Conservation (phyloP, 768 basidiomycete species). For the Chlorophyllum brunneum region DNA sequence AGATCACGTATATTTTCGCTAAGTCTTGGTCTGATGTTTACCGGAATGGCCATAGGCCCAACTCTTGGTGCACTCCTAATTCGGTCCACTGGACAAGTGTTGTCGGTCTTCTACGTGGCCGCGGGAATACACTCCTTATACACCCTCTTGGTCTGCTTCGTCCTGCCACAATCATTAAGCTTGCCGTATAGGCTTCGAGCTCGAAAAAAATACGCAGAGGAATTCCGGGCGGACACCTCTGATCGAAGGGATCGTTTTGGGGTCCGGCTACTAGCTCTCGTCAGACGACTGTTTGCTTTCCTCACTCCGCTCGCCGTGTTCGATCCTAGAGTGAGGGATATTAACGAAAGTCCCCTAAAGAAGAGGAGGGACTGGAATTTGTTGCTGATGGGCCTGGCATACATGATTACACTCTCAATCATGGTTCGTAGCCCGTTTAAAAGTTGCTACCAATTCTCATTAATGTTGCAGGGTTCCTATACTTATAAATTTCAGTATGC, state of each 20-base stretch:
- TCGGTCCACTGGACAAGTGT: slow-evolving; percentile 43
- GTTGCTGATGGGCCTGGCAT: slow-evolving; percentile 48
- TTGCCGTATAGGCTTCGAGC: slow-evolving; percentile 40
- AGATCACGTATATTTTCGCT: slow-evolving; percentile 69
- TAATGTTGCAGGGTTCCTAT: slow-evolving; percentile 44
- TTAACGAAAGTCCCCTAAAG: slow-evolving; percentile 34
- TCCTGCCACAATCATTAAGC: slow-evolving; percentile 80
- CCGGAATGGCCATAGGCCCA: slow-evolving; percentile 78
- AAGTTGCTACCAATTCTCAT: not conserved
- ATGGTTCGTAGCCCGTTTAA: slow-evolving; percentile 31
- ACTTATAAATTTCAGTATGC: slow-evolving; percentile 65
- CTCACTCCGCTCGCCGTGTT: slow-evolving; percentile 71
- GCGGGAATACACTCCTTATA: slow-evolving; percentile 46
- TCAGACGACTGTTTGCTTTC: slow-evolving; percentile 53
- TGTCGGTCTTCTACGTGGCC: slow-evolving; percentile 74
- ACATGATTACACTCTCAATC: slow-evolving; percentile 43
- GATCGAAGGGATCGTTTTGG: slow-evolving; percentile 17
- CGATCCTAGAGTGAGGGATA: slow-evolving; percentile 35
- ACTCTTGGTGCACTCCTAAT: slow-evolving; percentile 66
- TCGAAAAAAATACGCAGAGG: slow-evolving; percentile 30
- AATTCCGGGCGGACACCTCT: slow-evolving; percentile 19
- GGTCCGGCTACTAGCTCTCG: slow-evolving; percentile 30
- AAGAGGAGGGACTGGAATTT: slow-evolving; percentile 62
- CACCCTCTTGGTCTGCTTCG: slow-evolving; percentile 43
- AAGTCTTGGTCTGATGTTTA: slow-evolving; percentile 61